Evolutionary conservation across 345 rosid genomes (phyloP).

Genomic region (Arabis hirsuta): DNA sequence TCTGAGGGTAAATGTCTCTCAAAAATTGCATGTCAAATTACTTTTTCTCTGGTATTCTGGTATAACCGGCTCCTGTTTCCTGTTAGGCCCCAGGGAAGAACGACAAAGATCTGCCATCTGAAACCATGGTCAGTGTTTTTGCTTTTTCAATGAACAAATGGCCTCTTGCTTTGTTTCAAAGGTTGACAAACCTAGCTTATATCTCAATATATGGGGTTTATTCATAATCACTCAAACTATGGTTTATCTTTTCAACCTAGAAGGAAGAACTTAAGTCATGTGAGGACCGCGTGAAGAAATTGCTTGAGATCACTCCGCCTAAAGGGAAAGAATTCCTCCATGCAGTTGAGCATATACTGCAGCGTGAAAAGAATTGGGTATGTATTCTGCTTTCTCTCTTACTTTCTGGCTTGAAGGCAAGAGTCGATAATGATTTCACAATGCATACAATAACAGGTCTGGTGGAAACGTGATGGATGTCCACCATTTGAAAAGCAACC

Average conservation of each 20-base stretch:
- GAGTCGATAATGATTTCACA: constrained; percentile 9
- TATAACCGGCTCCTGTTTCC: constrained; percentile 30
- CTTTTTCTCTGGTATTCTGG: constrained; percentile 15
- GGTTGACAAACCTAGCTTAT: constrained; percentile 20
- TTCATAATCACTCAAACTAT: constrained; percentile 17
- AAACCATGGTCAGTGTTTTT: constrained; percentile 82
- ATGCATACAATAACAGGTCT: constrained; percentile 58
- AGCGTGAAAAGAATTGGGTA: constrained; percentile 99
- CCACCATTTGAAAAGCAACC: constrained; percentile 94
- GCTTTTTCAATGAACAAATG: constrained; percentile 21
- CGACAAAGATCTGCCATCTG: constrained; percentile 90
- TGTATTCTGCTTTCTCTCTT: constrained; percentile 33
- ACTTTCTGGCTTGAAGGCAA: constrained; percentile 21
- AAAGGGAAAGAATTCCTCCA: constrained; percentile 85
- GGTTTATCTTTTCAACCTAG: constrained; percentile 43
- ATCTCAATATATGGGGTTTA: constrained; percentile 3
- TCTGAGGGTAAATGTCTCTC: constrained; percentile 66
- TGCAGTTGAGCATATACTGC: constrained; percentile 83
- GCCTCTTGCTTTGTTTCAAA: constrained; percentile 28
- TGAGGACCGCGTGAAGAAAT: constrained; percentile 87
- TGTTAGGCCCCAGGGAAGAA: constrained; percentile 90
- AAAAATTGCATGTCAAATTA: constrained; percentile 19
- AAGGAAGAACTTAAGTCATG: constrained; percentile 90
- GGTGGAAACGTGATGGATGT: constrained; percentile 99
- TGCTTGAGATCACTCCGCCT: constrained; percentile 93